phyloP scores from a whole-genome alignment of 192 early-diverging fungal genomes.

The Fimicolochytrium jonesii region DNA sequence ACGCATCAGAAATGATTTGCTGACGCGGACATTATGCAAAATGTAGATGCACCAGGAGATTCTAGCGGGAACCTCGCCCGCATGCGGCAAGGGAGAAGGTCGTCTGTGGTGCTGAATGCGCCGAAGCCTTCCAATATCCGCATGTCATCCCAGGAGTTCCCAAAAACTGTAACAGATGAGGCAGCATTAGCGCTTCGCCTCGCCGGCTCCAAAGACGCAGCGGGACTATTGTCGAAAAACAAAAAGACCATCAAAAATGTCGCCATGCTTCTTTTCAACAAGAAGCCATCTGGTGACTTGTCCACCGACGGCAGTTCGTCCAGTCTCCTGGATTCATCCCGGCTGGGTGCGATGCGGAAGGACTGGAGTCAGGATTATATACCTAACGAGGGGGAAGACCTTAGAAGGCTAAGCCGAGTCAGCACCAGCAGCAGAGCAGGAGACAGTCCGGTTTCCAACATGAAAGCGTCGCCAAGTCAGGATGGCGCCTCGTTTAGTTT shows the following conservation, averaged over 20 bases:
- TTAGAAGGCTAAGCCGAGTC: not conserved
- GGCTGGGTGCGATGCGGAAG: not conserved
- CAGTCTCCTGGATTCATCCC: not conserved
- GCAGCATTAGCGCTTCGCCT: slow-evolving; percentile 10
- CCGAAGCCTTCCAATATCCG: slow-evolving; percentile 19
- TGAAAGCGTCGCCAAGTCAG: not conserved
- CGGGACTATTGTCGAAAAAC: not conserved
- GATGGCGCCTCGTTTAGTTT: slow-evolving; percentile 1
- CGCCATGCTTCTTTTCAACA: slow-evolving; percentile 32
- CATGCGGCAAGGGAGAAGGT: slow-evolving; percentile 20
- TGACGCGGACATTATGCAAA: no score
- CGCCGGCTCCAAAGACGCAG: slow-evolving; percentile 4
- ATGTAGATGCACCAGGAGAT: no score
- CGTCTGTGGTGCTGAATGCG: slow-evolving; percentile 28
- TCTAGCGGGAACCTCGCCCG: slow-evolving; percentile 1
- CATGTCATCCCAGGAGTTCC: slow-evolving; percentile 32
- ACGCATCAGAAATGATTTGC: no score
- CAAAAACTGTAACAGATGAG: slow-evolving; percentile 38
- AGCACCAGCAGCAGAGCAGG: not conserved
- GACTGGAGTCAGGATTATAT: not conserved
- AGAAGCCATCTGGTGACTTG: slow-evolving; percentile 8
- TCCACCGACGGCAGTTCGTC: not conserved
- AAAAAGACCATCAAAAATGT: slow-evolving; percentile 31
- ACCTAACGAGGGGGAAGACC: not conserved
- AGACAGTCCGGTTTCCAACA: not conserved